Evolutionary conservation across 345 rosid species (phyloP), one percentile per base, ranked within the genome.

Genomic region (Limnanthes douglasii): DNA sequence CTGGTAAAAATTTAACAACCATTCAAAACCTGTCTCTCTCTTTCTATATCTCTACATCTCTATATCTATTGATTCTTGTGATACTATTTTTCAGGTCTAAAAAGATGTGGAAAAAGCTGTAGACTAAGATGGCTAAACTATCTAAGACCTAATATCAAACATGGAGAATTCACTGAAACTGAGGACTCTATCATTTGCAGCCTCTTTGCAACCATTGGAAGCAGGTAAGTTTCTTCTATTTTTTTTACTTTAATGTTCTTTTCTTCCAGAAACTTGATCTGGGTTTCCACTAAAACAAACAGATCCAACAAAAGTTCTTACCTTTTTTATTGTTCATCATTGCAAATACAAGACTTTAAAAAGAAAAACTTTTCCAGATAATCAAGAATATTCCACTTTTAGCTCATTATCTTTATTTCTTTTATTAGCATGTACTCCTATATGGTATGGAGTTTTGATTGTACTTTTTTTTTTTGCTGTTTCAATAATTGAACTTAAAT

Each of bases 61-160:
- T n/a, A n/a, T n/a, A n/a, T n/a, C n/a, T n/a, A n/a, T n/a, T n/a
- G n/a, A n/a, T n/a, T n/a, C n/a, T n/a, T n/a, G n/a, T n/a, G n/a
- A n/a, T n/a, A n/a, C 4, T 5, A 6, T 16, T 23, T 6, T 3
- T 12, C 41, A 85, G 96, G 96, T 25, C 64, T 80, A 7, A 77
- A 45, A 44, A 66, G 96, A 64, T 86, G 96, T 53, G 90, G 96
- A 46, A 85, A 85, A 60, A 85, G 96, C 43, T 85, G 96, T 66
- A 61, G 96, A 42, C 48, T 85, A 45, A 69, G 96, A 53, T 86
- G 96, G 96, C 68, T 86, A 6, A 86, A 86, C 61, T 86, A 86
- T 50, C 70, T 86, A 29, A 57, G 94, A 56, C 96, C 96, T 40
- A 70, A 80, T 66, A 74, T 86, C 34, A 81, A 77, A 49, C 96